Evolutionary conservation across 164 flowering plant species (phyloP).

Genomic region (Vitis rotundifolia): DNA sequence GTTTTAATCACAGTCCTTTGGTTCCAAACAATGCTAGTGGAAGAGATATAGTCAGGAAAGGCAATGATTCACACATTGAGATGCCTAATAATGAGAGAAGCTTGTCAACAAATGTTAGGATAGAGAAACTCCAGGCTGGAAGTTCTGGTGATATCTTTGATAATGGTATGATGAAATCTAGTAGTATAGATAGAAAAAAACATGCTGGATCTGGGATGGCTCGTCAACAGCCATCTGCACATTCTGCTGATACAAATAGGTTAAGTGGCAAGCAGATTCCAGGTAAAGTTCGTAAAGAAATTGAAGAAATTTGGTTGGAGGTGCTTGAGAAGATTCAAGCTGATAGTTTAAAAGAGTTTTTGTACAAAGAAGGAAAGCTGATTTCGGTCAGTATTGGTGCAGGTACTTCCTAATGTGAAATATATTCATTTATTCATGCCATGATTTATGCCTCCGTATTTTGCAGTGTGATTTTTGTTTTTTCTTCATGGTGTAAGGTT

Average conservation of each 20-base stretch:
- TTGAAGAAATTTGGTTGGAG: conserved; percentile 79
- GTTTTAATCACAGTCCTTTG: conserved; percentile 66
- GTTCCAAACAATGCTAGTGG: conserved; percentile 27
- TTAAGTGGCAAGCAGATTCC: conserved; percentile 29
- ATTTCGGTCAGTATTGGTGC: conserved; percentile 76
- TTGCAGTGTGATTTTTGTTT: too few relatives aligned
- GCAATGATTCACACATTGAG: conserved; percentile 27
- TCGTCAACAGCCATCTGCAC: conserved; percentile 28
- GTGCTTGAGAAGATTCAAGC: conserved; percentile 63
- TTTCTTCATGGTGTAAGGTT: too few relatives aligned
- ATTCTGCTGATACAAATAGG: conserved; percentile 29
- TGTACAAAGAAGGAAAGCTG: conserved; percentile 83
- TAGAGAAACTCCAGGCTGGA: conserved; percentile 33
- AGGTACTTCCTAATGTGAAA: conserved; percentile 50
- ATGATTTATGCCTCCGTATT: too few relatives aligned
- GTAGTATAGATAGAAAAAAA: conserved; percentile 32
- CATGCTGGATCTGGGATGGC: conserved; percentile 26
- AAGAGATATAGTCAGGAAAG: conserved; percentile 38
- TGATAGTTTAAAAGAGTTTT: conserved; percentile 61
- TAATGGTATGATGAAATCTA: conserved; percentile 23
- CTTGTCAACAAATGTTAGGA: conserved; percentile 32
- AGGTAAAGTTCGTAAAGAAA: conserved; percentile 35
- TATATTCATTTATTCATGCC: not conserved
- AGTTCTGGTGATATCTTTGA: conserved; percentile 26
- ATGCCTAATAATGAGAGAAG: conserved; percentile 33